Evolutionary conservation across 169 alveolate species (phyloP), one percentile per base, ranked within the genome.

Genomic region (Eimeria necatrix): DNA sequence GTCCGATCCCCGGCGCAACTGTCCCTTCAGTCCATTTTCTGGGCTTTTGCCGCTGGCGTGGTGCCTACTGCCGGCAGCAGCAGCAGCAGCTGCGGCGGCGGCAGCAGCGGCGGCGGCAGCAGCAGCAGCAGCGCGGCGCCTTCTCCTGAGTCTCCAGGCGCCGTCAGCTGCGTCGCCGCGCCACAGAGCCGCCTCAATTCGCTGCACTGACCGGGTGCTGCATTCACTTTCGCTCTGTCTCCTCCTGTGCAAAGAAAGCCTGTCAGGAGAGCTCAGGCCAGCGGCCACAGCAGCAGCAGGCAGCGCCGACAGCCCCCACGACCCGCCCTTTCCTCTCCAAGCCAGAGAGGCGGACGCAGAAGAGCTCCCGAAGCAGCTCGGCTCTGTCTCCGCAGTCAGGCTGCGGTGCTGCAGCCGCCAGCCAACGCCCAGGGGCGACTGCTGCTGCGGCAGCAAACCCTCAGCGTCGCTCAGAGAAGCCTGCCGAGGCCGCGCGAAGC

Each of bases 61-160:
- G 12, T 56, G 68, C 68, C 20, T 10, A 56, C 22, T 14, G 68
- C 68, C 68, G 12, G 68, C 68, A 14, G 68, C 68, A 18, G 12
- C 20, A 16, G 12, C 41, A 16, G 12, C 41, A 16, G 12, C n/a
- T n/a, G 8, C 41, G 0, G 41, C 14, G 0, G 32, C n/a, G 46
- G 78, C 78, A 14, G 78, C 78, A 8, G 78, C 78, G n/a, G 78
- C 78, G 9, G 78, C 78, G 0, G 78, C 78, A 68, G 78, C 78
- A 18, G 78, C 78, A 68, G 78, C 78, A 14, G 78, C 78, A n/a
- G 78, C 78, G 78, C 78, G 78, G 32, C 78, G 78, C 32, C 78
- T 68, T 24, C 78, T 16, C n/a, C 78, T 16, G 2, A 68, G 78
- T 3, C n/a, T 68, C 78, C 78, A 68, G 46, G 78, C 78, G 14